A percentile compares a stretch with the other conserved stretches of the same genome.
Conservation (phyloP, 495 filamentous ascomycete species). For the Viridothelium virens region DNA sequence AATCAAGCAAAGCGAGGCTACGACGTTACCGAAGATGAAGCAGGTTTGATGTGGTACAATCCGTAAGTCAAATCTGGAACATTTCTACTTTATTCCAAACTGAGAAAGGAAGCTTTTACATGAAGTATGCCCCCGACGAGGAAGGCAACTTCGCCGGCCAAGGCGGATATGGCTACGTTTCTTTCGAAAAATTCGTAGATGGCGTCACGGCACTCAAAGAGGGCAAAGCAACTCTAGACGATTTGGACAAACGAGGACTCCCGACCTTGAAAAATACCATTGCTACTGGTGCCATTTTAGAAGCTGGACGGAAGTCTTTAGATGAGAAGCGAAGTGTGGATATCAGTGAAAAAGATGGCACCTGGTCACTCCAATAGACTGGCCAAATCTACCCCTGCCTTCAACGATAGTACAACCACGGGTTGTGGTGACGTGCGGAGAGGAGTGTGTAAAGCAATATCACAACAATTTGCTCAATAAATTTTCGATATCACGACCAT, state of each 20-base stretch:
- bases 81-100: not conserved
- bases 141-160: slow-evolving; percentile 91
- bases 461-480: no score
- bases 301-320: slow-evolving; percentile 73
- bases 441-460: not conserved
- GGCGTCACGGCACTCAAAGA: slow-evolving; percentile 72
- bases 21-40: slow-evolving; percentile 77
- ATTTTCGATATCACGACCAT: no score
- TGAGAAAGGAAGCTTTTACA: slow-evolving; percentile 58
- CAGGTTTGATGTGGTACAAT: slow-evolving; percentile 73
- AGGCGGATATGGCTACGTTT: slow-evolving; percentile 86
- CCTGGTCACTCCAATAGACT: slow-evolving; percentile 59
- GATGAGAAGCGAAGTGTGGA: slow-evolving; percentile 71
- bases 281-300: slow-evolving; percentile 81
- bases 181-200: slow-evolving; percentile 93
- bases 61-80: slow-evolving; percentile 37
- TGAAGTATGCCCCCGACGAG: slow-evolving; percentile 92
- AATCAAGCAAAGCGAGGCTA: slow-evolving; percentile 94
- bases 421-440: not conserved
- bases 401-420: not conserved
- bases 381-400: not conserved
- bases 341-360: slow-evolving; percentile 55
- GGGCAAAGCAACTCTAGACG: slow-evolving; percentile 57
- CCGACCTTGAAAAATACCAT: slow-evolving; percentile 85
- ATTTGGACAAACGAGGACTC: slow-evolving; percentile 69